Evolutionary conservation across 768 basidiomycete species (phyloP).

Genomic region (Boletus subcaerulescens): DNA sequence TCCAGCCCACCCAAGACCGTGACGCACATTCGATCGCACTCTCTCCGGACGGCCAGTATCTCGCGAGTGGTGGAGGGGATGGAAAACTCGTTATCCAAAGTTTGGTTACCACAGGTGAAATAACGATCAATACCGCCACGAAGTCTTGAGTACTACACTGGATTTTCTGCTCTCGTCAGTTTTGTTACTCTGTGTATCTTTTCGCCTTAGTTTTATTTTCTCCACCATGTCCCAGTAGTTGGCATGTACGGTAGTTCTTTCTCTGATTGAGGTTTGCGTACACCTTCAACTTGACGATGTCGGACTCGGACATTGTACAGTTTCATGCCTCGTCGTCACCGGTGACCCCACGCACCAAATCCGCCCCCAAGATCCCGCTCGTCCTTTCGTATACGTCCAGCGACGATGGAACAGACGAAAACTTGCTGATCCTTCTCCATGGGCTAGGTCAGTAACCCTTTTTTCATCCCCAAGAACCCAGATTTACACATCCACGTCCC

Average conservation of each 20-base stretch:
- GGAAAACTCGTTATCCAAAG: neutral
- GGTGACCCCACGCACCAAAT: slow-evolving; percentile 41
- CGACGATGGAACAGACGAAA: slow-evolving; percentile 82
- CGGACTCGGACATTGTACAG: slow-evolving; percentile 18
- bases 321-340: slow-evolving; percentile 14
- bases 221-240: too few relatives aligned
- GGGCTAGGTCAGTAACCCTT: slow-evolving; percentile 62
- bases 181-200: too few relatives aligned
- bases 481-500: neutral
- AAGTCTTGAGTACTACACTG: neutral
- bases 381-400: slow-evolving; percentile 70
- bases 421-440: slow-evolving; percentile 79
- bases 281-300: slow-evolving; percentile 2
- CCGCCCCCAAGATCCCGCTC: slow-evolving; percentile 46
- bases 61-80: slow-evolving; percentile 6
- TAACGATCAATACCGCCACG: neutral
- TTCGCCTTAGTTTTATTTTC: too few relatives aligned
- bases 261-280: too few relatives aligned
- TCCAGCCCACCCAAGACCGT: neutral
- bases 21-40: slow-evolving; percentile 9
- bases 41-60: neutral
- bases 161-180: too few relatives aligned
- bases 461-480: neutral
- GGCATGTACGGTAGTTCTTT: too few relatives aligned
- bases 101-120: neutral